A percentile compares a stretch with the other conserved stretches of the same genome.
These are phyloP conservation scores for Schizosaccharomyces osmophilus DNA, from an alignment of 805 yeast genomes.

Conservation along the genomic window DNA sequence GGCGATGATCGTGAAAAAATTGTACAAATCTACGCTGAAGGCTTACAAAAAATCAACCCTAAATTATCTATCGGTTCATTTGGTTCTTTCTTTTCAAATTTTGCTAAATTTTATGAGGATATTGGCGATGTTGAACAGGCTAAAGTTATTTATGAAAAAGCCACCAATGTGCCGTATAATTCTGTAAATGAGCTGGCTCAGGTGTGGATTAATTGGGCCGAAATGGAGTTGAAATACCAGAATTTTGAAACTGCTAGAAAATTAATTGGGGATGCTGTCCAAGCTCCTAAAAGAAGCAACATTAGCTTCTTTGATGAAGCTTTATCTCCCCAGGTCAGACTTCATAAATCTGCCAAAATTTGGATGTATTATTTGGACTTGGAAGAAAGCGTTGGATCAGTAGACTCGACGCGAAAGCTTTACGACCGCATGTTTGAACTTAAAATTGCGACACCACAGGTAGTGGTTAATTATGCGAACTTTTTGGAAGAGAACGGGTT, in stretches of 20 bases:
- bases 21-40: conserved; percentile 35
- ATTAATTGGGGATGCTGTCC: conserved; percentile 21
- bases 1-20: conserved; percentile 20
- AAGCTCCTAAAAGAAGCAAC: conserved; percentile 16
- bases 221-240: conserved; percentile 29
- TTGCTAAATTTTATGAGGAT: conserved; percentile 36
- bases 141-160: conserved; percentile 34
- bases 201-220: conserved; percentile 56
- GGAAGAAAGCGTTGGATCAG: conserved; percentile 25
- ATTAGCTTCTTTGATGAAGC: conserved; percentile 19
- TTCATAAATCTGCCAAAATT: conserved; percentile 34
- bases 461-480: conserved; percentile 39
- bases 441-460: conserved; percentile 44
- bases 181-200: conserved; percentile 38
- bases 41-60: conserved; percentile 44
- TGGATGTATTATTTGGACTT: conserved; percentile 59
- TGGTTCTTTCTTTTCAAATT: conserved; percentile 42
- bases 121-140: conserved; percentile 32
- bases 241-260: conserved; percentile 22
- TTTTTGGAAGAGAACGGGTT: conserved; percentile 27
- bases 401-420: conserved; percentile 17
- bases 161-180: conserved; percentile 45
- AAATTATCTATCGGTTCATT: conserved; percentile 21
- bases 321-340: conserved; percentile 29
- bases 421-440: conserved; percentile 32